Evolutionary conservation across 129 eudicot genomes (phyloP), one percentile per base, ranked within the genome.

Genomic region (Sambucus nigra): DNA sequence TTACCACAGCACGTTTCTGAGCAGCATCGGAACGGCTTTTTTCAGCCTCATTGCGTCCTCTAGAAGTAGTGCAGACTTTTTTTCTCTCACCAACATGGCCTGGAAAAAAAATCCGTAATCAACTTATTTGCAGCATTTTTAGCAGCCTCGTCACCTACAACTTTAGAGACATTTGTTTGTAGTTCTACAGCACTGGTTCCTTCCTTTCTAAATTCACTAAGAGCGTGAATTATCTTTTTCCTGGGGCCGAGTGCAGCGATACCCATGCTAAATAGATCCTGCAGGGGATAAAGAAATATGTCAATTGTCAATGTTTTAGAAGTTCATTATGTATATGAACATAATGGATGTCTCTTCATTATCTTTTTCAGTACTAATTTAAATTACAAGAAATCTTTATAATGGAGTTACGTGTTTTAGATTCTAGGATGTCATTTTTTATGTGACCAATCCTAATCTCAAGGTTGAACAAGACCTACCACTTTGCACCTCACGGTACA

Each of bases 161-260:
- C 44, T 61, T 58, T 74, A 24, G 80, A 67, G 61, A 4, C 59
- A n/a, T 57, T 53, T 32, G 49, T 18, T 23, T 47, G 53, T 48
- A 38, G 19, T 48, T 70, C 67, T 21, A 25, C 61, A 47, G 52
- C 48, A 25, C 22, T 65, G 23, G 23, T 41, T 5, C 60, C 49
- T 54, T 53, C 58, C 31, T 79, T 50, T 63, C 74, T 74, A 32
- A 82, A 62, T 64, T 74, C 84, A 66, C 61, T 62, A 42, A 91
- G 67, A 55, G 94, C 80, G 42, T 91, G 81, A 61, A 86, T 60
- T 32, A 91, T 85, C 71, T 82, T 91, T 67, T 85, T 91, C 65
- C 99, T 71, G 39, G 99, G 99, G 31, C 95, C 99, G 74, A 91
- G 94, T 31, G 99, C 93, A 47, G 94, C 74, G 59, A 91, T 64